Evolutionary conservation across 306 rosid genomes (phyloP), one percentile per base, ranked within the genome.

Genomic region (Begonia fuchsioides): DNA sequence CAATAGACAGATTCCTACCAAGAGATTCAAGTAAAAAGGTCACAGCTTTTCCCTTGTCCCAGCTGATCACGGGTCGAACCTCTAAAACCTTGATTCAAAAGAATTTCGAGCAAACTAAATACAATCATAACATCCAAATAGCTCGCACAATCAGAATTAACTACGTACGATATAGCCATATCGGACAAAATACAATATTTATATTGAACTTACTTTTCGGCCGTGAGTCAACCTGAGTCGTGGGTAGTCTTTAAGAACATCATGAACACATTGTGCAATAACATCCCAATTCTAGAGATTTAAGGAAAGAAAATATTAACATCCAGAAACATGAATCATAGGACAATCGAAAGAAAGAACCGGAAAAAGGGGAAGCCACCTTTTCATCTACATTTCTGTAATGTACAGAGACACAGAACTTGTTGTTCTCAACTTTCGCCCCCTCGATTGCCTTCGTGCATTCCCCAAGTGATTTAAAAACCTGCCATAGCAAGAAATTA

Each of bases 11-110:
- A 16, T 2, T 1, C 2, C 1, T 64, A 85, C 98, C 96, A 59
- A 92, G 94, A 46, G 98, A 82, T 62, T 92, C 83, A 0, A 92
- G 98, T 53, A 92, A 75, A 72, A 92, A 92, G 3, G 81, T 77
- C 54, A 92, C 96, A 11, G 98, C 98, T 66, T 82, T 92, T 55
- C 98, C 98, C 68, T 92, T 92, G 68, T 92, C 86, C 98, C 98
- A 92, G 76, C 75, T 50, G 60, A 92, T 82, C 65, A 60, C 77
- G 3, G 98, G 98, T 12, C 98, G 82, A 16, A 92, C 87, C 78
- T 92, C 98, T 68, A 92, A 77, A 75, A 92, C 98, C 98, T 92
- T 26, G 54, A 64, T 9, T 26, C 5, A 1, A n/a, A n/a, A 26
- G 35, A 26, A 4, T 26, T 26, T 26, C 7, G 35, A 26, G 35